Percentiles rank a stretch among this genome's conserved stretches.
Conservation (phyloP, 2,329 filamentous ascomycete species). For the Aspergillus fischeri region DNA sequence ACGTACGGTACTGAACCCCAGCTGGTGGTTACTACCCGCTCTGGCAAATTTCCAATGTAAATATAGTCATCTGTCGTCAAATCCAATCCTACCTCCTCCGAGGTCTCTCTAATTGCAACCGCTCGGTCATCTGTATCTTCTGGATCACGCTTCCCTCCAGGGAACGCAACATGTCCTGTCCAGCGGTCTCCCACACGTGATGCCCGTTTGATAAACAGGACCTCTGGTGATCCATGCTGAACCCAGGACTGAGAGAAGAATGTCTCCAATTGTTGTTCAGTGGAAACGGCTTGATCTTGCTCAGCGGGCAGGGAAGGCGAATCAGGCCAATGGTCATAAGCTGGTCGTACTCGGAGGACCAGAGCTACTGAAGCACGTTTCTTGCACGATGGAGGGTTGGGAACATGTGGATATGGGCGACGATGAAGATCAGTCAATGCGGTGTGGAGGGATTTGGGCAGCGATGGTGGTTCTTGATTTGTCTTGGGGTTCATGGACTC, state of each 20-base stretch:
- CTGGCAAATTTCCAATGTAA: conserved; percentile 59
- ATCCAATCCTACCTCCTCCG: conserved; percentile 64
- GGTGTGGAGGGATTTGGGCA: conserved; percentile 27
- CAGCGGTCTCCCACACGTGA: conserved; percentile 62
- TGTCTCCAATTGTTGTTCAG: conserved; percentile 44
- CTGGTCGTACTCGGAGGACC: conserved; percentile 59
- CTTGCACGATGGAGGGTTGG: conserved; percentile 46
- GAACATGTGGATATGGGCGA: conserved; percentile 40
- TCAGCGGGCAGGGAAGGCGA: conserved; percentile 15
- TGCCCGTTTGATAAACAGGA: conserved; percentile 68
- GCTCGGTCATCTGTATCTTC: conserved; percentile 60
- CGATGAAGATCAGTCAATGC: conserved; percentile 31
- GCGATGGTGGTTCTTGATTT: conserved; percentile 5
- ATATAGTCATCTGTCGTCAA: conserved; percentile 47
- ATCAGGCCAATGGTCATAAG: conserved; percentile 51
- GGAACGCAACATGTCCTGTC: conserved; percentile 66
- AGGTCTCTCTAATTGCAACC: conserved; percentile 60
- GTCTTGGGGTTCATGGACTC: conserved; percentile 1
- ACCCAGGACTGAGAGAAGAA: conserved; percentile 66
- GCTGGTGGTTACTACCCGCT: conserved; percentile 61
- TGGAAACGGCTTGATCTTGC: conserved; percentile 20
- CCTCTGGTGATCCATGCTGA: conserved; percentile 60
- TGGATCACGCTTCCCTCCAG: conserved; percentile 63
- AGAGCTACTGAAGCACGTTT: conserved; percentile 64
- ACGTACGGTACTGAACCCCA: conserved; percentile 60